These are phyloP conservation scores for Xanthoconium separans DNA, from an alignment of 1,284 basidiomycete species.

Conservation along the genomic window DNA sequence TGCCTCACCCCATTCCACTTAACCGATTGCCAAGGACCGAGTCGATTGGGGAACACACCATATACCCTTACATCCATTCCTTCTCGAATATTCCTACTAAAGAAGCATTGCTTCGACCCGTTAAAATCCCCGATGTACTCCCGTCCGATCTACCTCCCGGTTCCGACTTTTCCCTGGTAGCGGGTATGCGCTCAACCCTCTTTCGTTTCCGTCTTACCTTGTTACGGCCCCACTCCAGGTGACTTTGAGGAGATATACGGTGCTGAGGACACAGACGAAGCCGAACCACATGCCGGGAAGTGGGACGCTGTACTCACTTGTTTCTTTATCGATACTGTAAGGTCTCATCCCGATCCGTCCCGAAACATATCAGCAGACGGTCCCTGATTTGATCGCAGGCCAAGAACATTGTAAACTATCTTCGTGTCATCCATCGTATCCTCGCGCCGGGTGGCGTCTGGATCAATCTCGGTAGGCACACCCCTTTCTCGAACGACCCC, in stretches of 20 bases:
- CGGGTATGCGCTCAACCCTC: conserved; percentile 46
- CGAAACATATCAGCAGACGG: background rate
- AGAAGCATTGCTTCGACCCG: conserved; percentile 60
- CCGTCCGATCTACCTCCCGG: conserved; percentile 68
- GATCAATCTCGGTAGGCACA: conserved; percentile 76
- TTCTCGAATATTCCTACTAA: conserved; percentile 79
- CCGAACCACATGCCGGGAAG: conserved; percentile 65
- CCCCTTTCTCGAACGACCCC: background rate
- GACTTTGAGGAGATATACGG: conserved; percentile 95
- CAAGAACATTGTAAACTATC: conserved; percentile 89
- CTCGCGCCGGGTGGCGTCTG: conserved; percentile 84
- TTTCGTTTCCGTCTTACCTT: background rate
- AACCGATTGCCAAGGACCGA: conserved; percentile 51
- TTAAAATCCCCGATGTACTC: conserved; percentile 81
- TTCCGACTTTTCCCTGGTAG: conserved; percentile 80
- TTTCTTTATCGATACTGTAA: conserved; percentile 96
- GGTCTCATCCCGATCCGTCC: conserved; percentile 23
- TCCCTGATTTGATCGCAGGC: conserved; percentile 49
- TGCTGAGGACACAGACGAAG: conserved; percentile 41
- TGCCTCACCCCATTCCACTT: background rate
- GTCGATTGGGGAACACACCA: conserved; percentile 62
- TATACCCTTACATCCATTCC: conserved; percentile 88
- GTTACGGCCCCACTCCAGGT: conserved; percentile 41
- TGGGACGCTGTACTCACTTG: conserved; percentile 94
- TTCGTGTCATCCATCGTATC: conserved; percentile 78